Conservation (phyloP, 331 rosid genomes). For the Pyracantha coccinea region DNA sequence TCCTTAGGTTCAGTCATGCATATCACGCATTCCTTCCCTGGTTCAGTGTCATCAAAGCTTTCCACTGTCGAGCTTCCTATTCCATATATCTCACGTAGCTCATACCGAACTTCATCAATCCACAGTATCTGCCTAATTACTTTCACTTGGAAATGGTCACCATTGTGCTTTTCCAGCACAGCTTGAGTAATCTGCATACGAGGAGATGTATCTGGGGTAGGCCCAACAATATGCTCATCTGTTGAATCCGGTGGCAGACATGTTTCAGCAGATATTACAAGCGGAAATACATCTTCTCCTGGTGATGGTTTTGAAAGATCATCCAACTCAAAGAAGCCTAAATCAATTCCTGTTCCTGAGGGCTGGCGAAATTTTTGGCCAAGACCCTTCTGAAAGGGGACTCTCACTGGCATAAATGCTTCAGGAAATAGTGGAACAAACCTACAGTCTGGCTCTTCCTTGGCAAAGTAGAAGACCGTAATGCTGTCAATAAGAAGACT, state of each 20-base stretch:
- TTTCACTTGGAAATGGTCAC: conserved; percentile 50
- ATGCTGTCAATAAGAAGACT: conserved; percentile 42
- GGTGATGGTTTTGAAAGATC: conserved; percentile 84
- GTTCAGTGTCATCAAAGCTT: conserved; percentile 49
- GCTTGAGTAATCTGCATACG: conserved; percentile 76
- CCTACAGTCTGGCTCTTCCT: conserved; percentile 70
- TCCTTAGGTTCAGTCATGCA: conserved; percentile 94
- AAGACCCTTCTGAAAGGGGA: conserved; percentile 66
- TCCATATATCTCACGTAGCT: conserved; percentile 77
- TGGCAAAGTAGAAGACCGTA: conserved; percentile 68
- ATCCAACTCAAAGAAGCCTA: conserved; percentile 77
- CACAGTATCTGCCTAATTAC: conserved; percentile 72
- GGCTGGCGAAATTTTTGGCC: conserved; percentile 74
- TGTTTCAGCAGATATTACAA: conserved; percentile 76
- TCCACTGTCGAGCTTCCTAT: conserved; percentile 52
- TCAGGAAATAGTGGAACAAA: conserved; percentile 62
- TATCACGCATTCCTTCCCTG: conserved; percentile 79
- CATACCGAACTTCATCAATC: conserved; percentile 75
- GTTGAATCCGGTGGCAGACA: conserved; percentile 24
- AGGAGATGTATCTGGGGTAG: conserved; percentile 31
- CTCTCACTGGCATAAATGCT: conserved; percentile 46
- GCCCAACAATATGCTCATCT: conserved; percentile 30
- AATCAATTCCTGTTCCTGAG: conserved; percentile 79
- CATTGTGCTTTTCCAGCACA: conserved; percentile 53
- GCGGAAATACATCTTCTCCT: conserved; percentile 64